Evolutionary conservation across 495 filamentous ascomycete species (phyloP).

Genomic region (Penicillium riverlandense): DNA sequence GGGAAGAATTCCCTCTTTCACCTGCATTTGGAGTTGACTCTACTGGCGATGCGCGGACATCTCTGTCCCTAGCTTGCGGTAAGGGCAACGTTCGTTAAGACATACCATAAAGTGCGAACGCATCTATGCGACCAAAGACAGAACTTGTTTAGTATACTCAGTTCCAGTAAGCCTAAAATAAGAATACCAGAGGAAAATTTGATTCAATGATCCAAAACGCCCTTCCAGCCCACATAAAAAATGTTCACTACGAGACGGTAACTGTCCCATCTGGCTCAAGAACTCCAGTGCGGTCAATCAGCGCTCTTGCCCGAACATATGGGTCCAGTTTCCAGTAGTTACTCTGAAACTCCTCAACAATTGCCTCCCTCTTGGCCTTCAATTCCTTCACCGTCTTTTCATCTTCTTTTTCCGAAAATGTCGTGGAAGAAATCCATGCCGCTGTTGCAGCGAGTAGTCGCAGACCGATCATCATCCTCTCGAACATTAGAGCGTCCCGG

Average conservation of each 20-base stretch:
- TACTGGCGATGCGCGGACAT: no score
- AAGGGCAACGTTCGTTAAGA: no score
- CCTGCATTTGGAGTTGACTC: no score
- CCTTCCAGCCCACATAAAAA: no score
- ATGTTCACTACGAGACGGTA: slow-evolving; percentile 43
- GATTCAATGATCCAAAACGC: no score
- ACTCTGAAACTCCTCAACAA: slow-evolving; percentile 54
- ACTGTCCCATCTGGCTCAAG: slow-evolving; percentile 56
- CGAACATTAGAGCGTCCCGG: slow-evolving; percentile 49
- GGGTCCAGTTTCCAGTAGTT: slow-evolving; percentile 83
- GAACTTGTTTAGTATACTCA: no score
- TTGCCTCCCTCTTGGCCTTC: slow-evolving; percentile 45
- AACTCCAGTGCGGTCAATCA: slow-evolving; percentile 65
- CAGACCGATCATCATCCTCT: slow-evolving; percentile 52
- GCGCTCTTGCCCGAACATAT: slow-evolving; percentile 60
- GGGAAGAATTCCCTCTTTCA: no score
- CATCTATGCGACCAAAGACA: no score
- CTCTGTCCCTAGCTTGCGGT: no score
- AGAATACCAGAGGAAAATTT: no score
- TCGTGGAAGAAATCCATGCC: slow-evolving; percentile 51
- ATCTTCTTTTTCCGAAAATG: slow-evolving; percentile 24
- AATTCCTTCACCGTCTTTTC: slow-evolving; percentile 29
- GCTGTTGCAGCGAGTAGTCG: slow-evolving; percentile 61
- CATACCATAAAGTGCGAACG: no score
- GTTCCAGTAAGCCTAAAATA: no score